phyloP scores from a whole-genome alignment of 768 basidiomycete species.

The Tricholoma sp. region DNA sequence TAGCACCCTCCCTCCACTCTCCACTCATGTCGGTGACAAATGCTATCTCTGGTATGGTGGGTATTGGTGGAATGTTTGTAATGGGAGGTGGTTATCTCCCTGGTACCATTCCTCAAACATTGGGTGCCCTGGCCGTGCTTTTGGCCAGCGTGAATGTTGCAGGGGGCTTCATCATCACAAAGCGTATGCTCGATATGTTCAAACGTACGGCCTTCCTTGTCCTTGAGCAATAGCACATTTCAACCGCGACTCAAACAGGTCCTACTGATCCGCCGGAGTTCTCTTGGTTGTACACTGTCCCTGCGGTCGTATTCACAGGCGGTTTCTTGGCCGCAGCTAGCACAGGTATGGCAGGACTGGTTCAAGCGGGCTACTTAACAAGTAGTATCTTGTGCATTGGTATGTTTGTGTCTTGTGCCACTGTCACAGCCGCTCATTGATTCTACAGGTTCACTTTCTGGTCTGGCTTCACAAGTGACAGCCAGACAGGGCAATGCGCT shows the following conservation, averaged over 20 bases:
- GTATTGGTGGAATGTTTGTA: conserved; percentile 72
- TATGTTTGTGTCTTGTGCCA: conserved; percentile 16
- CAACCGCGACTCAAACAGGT: conserved; percentile 32
- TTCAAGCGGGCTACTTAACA: conserved; percentile 83
- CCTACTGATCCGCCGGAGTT: conserved; percentile 87
- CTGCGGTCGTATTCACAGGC: conserved; percentile 77
- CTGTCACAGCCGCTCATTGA: neutral
- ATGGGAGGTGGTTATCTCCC: conserved; percentile 89
- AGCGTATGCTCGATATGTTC: conserved; percentile 93
- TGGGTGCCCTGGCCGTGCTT: conserved; percentile 82
- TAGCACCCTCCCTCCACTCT: conserved; percentile 82
- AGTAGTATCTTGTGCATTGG: conserved; percentile 87
- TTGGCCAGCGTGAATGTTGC: conserved; percentile 85
- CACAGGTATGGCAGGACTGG: conserved; percentile 80
- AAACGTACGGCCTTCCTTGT: conserved; percentile 47
- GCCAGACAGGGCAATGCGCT: conserved; percentile 85
- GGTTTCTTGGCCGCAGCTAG: conserved; percentile 79
- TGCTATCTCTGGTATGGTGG: conserved; percentile 69
- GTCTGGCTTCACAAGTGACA: conserved; percentile 73
- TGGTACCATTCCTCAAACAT: conserved; percentile 70
- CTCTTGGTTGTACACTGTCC: conserved; percentile 75
- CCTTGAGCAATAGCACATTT: neutral
- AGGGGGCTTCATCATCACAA: conserved; percentile 86
- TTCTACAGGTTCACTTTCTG: conserved; percentile 65
- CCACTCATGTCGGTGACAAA: conserved; percentile 91